Base-by-base conservation (phyloP, 1,284 basidiomycete species). In the Leccinum pallidistipes region DNA sequence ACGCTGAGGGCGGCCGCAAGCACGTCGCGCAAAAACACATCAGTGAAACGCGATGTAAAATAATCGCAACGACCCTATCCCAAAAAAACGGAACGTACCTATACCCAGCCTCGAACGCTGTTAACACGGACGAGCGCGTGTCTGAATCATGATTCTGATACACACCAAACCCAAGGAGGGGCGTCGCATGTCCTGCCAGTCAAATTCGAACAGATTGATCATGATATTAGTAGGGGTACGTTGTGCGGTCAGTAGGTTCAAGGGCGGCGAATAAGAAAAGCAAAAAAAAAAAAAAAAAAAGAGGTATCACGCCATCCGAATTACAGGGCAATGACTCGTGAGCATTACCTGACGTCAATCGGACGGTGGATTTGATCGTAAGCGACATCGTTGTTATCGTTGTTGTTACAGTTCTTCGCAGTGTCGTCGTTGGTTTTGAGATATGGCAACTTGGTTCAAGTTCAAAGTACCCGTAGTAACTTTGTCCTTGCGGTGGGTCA, bases 151-250 rank as follows among this genome's bases (percentile, higher is more conserved):
- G 79, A 77, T 90, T 88, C 68, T 88, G 83, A 70, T 89, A 95
- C 9, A 94, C 90, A 11, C 93, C 93, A 59, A 94, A 87, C 1
- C 93, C 93, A 1, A 95, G 80, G n/a, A 84, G 74, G 49, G 92
- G 92, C 76, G 95, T 87, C 32, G 71, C 58, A 70, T 83, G 77
- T 4, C 86, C 87, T 84, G 62, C 43, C n/a, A 47, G 43, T 12
- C 11, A 21, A 47, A 47, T 47, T 21, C 6, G 43, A 21, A 21
- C 43, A 47, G 43, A 45, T 21, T 18, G 43, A 45, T 45, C 18
- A 45, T 45, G 3, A 45, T 9, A 45, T 45, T 5, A 12, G n/a
- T n/a, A n/a, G n/a, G n/a, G n/a, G 43, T 21, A 47, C 21, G 43
- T 47, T 21, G 18, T 47, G 11, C 6, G 43, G 18, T 21, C 10